Base-by-base conservation (phyloP, 805 yeast genomes). In the Spathaspora boniae region DNA sequence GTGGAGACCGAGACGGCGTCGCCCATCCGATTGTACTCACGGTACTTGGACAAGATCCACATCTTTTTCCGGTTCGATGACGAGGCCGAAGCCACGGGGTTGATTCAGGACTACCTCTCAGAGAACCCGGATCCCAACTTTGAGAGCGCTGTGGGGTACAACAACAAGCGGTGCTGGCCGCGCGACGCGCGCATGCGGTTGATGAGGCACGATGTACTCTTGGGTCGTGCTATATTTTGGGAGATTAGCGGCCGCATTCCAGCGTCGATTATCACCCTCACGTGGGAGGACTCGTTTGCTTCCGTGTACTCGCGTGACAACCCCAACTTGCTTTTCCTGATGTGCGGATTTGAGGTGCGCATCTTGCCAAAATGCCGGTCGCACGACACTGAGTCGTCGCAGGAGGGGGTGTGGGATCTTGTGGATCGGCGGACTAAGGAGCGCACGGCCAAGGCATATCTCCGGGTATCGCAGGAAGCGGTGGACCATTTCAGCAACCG, bases 341-440 rank as follows among this genome's bases (percentile, higher is more conserved):
- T 93, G 89, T 82, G 93, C 59, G 99, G 98, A 0, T 93, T 93
- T 63, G 98, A 93, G 52, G 82, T 93, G 1, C 68, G 98, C 37
- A 82, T 93, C 20, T 56, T 86, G 29, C 98, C 98, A 3, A 86
- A 78, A 49, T 44, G 59, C 16, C 70, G 97, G 45, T 57, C 69
- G 43, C 63, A 58, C 5, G 85, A 74, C 21, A 74, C 71, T 4
- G 55, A 62, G 6, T 67, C 82, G 0, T 62, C 74, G 2, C 68
- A 79, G 6, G 98, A 93, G 58, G 93, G 96, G 25, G 87, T 84
- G 2, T 93, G 99, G 99, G 94, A 85, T 53, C 66, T 93, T 28
- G 59, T 81, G 7, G 74, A 89, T 47, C 80, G 76, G 26, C 48
- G 53, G 2, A 76, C 95, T 0, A 86, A 82, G 53, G 95, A 88